Percentiles rank a stretch among this genome's conserved stretches.
Evolutionary conservation across 129 eudicot genomes (phyloP).

Genomic region (Dittrichia graveolens): DNA sequence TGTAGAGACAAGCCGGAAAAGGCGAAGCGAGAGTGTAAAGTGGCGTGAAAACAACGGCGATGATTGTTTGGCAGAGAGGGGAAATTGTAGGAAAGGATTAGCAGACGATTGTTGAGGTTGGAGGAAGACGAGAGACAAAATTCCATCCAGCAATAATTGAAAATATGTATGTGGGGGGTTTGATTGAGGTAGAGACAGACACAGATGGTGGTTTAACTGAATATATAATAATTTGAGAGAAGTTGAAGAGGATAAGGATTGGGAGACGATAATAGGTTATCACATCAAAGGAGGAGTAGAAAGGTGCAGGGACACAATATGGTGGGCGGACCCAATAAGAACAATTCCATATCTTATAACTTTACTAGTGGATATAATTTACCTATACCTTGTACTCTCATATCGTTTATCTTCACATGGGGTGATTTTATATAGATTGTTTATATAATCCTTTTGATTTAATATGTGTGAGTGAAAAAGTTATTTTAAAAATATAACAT

Average conservation of each 20-base stretch:
- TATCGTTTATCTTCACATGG: neutral
- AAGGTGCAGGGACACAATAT: neutral
- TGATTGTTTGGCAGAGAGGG: slow-evolving; percentile 15
- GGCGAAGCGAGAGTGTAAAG: neutral
- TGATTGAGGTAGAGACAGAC: slow-evolving; percentile 20
- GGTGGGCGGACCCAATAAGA: slow-evolving; percentile 23
- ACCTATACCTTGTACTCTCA: neutral
- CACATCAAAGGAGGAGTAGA: neutral
- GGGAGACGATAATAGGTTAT: neutral
- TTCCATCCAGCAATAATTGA: slow-evolving; percentile 59
- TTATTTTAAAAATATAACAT: too few species aligned
- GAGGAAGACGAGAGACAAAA: slow-evolving; percentile 43
- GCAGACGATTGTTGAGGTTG: slow-evolving; percentile 24
- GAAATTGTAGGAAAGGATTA: slow-evolving; percentile 9
- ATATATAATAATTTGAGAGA: slow-evolving; percentile 1
- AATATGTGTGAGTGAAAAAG: too few species aligned
- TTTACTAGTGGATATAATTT: neutral
- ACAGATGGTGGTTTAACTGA: too few species aligned
- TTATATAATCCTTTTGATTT: too few species aligned
- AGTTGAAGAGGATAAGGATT: slow-evolving; percentile 36
- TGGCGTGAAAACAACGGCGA: slow-evolving; percentile 9
- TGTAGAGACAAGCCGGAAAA: slow-evolving; percentile 22
- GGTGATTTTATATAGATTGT: too few species aligned
- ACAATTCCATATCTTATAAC: slow-evolving; percentile 21
- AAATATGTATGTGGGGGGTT: slow-evolving; percentile 4